phyloP scores from a whole-genome alignment of 495 filamentous ascomycete species.

The Penicillium ochrochloron region DNA sequence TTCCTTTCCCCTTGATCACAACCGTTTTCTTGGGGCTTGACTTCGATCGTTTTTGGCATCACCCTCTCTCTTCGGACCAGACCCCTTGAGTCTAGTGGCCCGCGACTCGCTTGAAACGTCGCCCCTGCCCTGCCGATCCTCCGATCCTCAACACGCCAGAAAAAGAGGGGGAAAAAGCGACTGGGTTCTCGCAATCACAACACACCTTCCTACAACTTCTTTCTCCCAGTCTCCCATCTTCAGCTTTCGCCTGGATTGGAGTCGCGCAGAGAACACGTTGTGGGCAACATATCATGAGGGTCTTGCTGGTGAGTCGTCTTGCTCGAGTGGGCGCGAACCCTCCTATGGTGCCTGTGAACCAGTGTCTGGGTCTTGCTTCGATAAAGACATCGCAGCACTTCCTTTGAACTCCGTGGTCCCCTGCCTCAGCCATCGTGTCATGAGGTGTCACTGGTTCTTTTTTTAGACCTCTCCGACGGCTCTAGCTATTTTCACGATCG shows the following conservation, averaged over 20 bases:
- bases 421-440: slow-evolving; percentile 32
- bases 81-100: neutral
- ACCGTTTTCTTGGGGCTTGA: neutral
- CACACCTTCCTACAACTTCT: neutral
- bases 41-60: neutral
- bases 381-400: slow-evolving; percentile 24
- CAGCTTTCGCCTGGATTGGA: neutral
- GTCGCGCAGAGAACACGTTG: slow-evolving; percentile 6
- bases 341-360: slow-evolving; percentile 23
- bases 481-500: slow-evolving; percentile 8
- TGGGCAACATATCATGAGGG: slow-evolving; percentile 26
- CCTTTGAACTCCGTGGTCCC: slow-evolving; percentile 22
- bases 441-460: slow-evolving; percentile 33
- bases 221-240: neutral
- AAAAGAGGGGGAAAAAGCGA: slow-evolving; percentile 24
- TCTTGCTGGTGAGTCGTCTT: slow-evolving; percentile 18
- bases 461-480: slow-evolving; percentile 21
- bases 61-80: neutral
- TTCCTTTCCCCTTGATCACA: slow-evolving; percentile 10
- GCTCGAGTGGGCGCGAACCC: slow-evolving; percentile 10
- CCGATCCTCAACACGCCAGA: slow-evolving; percentile 22
- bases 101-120: slow-evolving; percentile 7
- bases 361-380: slow-evolving; percentile 23
- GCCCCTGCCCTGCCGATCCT: slow-evolving; percentile 29
- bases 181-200: slow-evolving; percentile 12